Conservation (phyloP, 345 rosid genomes). For the Leavenworthia alabamica region DNA sequence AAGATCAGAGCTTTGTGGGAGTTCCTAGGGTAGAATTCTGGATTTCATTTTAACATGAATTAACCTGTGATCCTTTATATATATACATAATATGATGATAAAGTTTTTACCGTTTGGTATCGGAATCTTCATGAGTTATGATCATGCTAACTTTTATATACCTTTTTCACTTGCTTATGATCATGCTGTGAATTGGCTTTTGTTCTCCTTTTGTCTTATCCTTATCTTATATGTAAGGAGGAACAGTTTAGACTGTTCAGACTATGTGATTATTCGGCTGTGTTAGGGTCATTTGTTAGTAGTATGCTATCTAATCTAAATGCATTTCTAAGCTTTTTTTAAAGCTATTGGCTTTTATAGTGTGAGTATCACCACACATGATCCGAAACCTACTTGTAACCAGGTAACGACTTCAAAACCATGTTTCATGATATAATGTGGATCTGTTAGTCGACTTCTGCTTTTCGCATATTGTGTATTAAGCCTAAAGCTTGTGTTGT, state of each 20-base stretch:
- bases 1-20: neutral
- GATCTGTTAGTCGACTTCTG: neutral
- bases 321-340: neutral
- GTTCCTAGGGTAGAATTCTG: neutral
- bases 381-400: neutral
- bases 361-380: neutral
- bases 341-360: neutral
- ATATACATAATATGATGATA: neutral
- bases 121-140: slow-evolving; percentile 10
- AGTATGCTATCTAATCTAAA: slow-evolving; percentile 4
- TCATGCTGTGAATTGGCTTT: neutral
- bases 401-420: neutral
- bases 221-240: neutral
- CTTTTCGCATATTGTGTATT: neutral
- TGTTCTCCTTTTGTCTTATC: neutral
- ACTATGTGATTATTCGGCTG: neutral
- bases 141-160: neutral
- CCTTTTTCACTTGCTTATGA: neutral
- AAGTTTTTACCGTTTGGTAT: neutral
- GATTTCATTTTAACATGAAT: neutral
- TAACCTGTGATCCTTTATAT: neutral
- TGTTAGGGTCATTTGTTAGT: neutral
- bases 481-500: neutral
- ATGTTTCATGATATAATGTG: neutral
- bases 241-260: neutral